Evolutionary conservation across 306 rosid genomes (phyloP), one percentile per base, ranked within the genome.

Genomic region (Cajanus cajan): DNA sequence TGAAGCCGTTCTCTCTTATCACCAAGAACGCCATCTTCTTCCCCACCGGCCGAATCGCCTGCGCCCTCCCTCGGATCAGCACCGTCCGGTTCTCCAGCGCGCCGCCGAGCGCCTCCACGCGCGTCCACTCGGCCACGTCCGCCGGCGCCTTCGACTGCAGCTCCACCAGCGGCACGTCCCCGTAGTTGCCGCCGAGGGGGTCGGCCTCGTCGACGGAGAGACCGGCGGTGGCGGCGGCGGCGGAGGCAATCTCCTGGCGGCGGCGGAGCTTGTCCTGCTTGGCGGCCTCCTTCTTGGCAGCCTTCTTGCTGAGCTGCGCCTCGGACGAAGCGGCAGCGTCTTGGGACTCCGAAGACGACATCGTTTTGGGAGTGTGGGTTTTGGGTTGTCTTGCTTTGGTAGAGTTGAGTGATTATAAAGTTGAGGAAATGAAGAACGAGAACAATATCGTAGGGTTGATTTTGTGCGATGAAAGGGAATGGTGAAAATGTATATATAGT

Each of bases 1-100:
- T 90, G 72, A 82, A 96, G 0, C 98, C 97, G 1, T 28, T 73
- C 74, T 96, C 93, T 31, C 99, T 86, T 1, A 96, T 61, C 1
- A 96, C 93, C 63, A 93, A 14, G 43, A 96, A 96, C 0, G 93
- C 89, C 98, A 95, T 92, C 67, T 93, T 96, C 91, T 96, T 96
- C 68, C 90, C 92, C 10, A 91, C 96, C 0, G 98, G 89, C 0
- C 99, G 93, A 82, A 93, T 91, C 54, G 93, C 50, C 85, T 96
- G 99, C 1, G 91, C 88, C 8, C 93, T 85, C 0, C 98, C 99
- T 0, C 97, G 90, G 8, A 96, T 71, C 31, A 80, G 80, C 10
- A 96, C 98, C 7, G 11, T 0, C 61, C 36, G 34, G n/a, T 79
- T 87, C 85, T 78, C 84, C 72, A 90, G 19, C 31, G 82, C 77